Conservation (phyloP, 2,329 filamentous ascomycete genomes). For the Monosporascus sp. region DNA sequence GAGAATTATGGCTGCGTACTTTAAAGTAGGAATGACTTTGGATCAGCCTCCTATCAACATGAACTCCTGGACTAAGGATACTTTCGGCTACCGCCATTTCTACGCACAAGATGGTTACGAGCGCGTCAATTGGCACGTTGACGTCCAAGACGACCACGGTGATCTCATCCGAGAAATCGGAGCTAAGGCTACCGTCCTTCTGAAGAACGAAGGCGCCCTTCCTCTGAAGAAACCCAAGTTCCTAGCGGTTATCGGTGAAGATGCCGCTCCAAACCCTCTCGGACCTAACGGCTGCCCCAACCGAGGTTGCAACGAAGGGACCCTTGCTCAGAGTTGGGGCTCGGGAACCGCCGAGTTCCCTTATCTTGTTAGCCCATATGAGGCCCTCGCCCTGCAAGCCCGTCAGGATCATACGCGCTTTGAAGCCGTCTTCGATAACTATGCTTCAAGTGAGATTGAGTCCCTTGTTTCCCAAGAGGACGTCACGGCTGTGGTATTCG, state of each 20-base stretch:
- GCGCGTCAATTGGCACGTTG: slow-evolving; percentile 73
- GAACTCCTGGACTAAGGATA: slow-evolving; percentile 78
- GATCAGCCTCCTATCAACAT: slow-evolving; percentile 64
- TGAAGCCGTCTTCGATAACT: slow-evolving; percentile 64
- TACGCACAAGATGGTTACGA: slow-evolving; percentile 56
- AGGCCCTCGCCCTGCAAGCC: slow-evolving; percentile 61
- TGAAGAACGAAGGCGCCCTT: slow-evolving; percentile 77
- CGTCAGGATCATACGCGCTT: slow-evolving; percentile 52
- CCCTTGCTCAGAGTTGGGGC: slow-evolving; percentile 73
- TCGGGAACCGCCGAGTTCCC: slow-evolving; percentile 69
- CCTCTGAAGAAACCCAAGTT: slow-evolving; percentile 76
- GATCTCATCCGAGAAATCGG: slow-evolving; percentile 69
- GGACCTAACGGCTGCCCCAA: slow-evolving; percentile 78
- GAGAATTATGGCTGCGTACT: slow-evolving; percentile 69
- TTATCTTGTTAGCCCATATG: slow-evolving; percentile 69
- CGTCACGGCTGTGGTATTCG: slow-evolving; percentile 77
- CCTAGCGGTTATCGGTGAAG: slow-evolving; percentile 73
- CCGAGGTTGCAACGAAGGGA: slow-evolving; percentile 54
- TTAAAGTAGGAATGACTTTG: slow-evolving; percentile 56
- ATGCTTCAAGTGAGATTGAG: slow-evolving; percentile 55
- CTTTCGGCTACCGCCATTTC: slow-evolving; percentile 63
- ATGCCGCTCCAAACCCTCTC: slow-evolving; percentile 67
- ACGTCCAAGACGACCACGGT: slow-evolving; percentile 74
- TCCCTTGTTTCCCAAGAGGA: slow-evolving; percentile 56
- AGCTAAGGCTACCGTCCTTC: slow-evolving; percentile 75